phyloP scores from a whole-genome alignment of 768 basidiomycete genomes.

The Podaxis sp. region DNA sequence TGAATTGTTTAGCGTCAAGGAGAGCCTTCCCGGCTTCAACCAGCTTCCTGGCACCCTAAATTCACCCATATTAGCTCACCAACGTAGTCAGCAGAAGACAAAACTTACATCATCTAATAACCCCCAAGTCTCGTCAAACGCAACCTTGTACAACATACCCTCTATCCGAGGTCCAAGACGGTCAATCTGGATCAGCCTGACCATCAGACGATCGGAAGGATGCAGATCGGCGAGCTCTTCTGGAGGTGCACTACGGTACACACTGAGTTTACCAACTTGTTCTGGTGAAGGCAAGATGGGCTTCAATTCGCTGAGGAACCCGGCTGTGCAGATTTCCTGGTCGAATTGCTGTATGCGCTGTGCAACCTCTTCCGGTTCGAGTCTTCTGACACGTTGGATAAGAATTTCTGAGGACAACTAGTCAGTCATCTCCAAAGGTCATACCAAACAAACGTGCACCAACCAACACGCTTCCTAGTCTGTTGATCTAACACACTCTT shows the following conservation, averaged over 20 bases:
- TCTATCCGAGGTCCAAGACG: constrained; percentile 85
- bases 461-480: constrained; percentile 92
- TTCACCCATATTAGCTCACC: constrained; percentile 11
- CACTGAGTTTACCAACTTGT: constrained; percentile 85
- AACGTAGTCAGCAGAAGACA: not conserved
- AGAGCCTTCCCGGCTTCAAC: constrained; percentile 79
- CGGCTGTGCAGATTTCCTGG: constrained; percentile 80
- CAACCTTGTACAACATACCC: constrained; percentile 92
- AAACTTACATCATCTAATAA: constrained; percentile 75
- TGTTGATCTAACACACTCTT: constrained; percentile 89
- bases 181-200: constrained; percentile 93
- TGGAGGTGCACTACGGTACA: constrained; percentile 82
- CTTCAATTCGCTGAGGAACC: constrained; percentile 87
- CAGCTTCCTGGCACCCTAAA: constrained; percentile 77
- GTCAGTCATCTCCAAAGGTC: not conserved
- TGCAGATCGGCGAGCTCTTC: constrained; percentile 89
- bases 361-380: constrained; percentile 86
- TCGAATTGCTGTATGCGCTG: constrained; percentile 85
- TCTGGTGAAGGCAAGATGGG: constrained; percentile 89
- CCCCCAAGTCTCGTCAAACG: constrained; percentile 83
- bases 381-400: constrained; percentile 81
- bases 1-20: constrained; percentile 82
- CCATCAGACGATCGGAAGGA: constrained; percentile 94
- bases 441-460: constrained; percentile 29
- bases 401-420: constrained; percentile 69